Base-by-base conservation (phyloP, 2,329 filamentous ascomycete genomes). In the Tolypocladium pustulatum region DNA sequence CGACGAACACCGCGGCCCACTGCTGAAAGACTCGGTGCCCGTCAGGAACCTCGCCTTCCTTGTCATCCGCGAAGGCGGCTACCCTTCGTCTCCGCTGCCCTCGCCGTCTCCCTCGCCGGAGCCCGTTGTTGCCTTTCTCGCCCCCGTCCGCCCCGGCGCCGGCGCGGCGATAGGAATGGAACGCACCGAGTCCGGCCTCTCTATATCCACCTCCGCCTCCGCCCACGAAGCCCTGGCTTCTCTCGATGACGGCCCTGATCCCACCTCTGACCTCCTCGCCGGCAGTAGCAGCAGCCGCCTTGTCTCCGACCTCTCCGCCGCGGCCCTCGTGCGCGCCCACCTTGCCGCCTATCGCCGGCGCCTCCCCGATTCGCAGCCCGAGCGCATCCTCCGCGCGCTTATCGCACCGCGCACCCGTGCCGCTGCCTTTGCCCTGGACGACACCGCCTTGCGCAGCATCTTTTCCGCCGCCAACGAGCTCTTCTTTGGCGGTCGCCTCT, bases 391-490 rank as follows among this genome's bases (percentile, higher is more conserved):
- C 25, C 78, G 78, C 60, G 78, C 78, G 32, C 76, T 86, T 55
- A 83, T 87, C 65, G 77, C 75, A 57, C 81, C 73, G 6, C 78
- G 77, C 59, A 72, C 73, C 8, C 70, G 71, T 7, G 70, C 73
- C 6, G 73, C 74, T 25, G 76, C 79, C 43, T 81, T 83, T 55
- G 72, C 75, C 1, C 76, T 86, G 37, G 83, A 86, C 70, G 78
- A 85, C 63, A 73, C 77, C 17, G 81, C 81, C 4, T 74, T 87
- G 2, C 74, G 77, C 54, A 78, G 77, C 66, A 84, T 87, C 62
- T 82, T 87, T 66, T 79, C 77, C 13, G 79, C 83, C 10, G 80
- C 80, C 51, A 85, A 87, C 69, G 79, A 82, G 57, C 76, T 87
- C 51, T 87, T 87, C 72, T 87, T 87, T 69, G 73, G 75, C 57